Percentiles rank a stretch among this genome's conserved stretches.
Evolutionary conservation across 106 monocot genomes (phyloP).

Genomic region (Dendrobium huoshanense): DNA sequence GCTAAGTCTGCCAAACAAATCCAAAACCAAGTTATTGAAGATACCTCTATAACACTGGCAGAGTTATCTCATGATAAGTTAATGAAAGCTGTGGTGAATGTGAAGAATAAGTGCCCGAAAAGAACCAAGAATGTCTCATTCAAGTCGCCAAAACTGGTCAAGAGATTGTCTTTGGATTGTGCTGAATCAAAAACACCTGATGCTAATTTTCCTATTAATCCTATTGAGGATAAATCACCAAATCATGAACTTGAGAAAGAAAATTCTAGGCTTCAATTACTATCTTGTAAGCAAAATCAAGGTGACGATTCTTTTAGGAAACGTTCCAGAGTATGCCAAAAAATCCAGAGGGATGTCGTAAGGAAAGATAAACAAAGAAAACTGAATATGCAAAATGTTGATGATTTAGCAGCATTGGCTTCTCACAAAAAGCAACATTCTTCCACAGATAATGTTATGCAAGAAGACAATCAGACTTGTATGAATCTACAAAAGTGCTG

Average conservation of each 20-base stretch:
- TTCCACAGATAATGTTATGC: neutral
- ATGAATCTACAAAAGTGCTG: neutral
- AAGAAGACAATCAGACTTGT: neutral
- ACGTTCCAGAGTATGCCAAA: neutral
- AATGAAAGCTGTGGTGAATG: neutral
- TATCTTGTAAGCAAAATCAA: conserved; percentile 1
- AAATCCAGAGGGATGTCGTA: neutral
- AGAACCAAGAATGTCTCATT: conserved; percentile 1
- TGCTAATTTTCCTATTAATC: conserved; percentile 9
- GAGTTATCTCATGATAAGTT: neutral
- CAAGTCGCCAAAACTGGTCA: conserved; percentile 11
- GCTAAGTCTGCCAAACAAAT: conserved; percentile 1
- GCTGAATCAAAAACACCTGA: neutral
- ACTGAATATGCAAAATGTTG: neutral
- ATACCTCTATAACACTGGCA: neutral
- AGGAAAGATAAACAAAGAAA: neutral
- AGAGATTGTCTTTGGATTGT: conserved; percentile 13
- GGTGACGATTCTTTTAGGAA: neutral
- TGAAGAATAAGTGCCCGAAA: conserved; percentile 3
- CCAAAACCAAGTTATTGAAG: neutral
- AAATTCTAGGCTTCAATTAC: neutral
- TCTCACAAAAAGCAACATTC: neutral
- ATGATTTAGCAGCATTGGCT: neutral
- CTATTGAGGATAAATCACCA: neutral
- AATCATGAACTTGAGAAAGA: conserved; percentile 10